Base-by-base conservation (phyloP, 2,329 filamentous ascomycete species). In the Talaromyces pinophilus region DNA sequence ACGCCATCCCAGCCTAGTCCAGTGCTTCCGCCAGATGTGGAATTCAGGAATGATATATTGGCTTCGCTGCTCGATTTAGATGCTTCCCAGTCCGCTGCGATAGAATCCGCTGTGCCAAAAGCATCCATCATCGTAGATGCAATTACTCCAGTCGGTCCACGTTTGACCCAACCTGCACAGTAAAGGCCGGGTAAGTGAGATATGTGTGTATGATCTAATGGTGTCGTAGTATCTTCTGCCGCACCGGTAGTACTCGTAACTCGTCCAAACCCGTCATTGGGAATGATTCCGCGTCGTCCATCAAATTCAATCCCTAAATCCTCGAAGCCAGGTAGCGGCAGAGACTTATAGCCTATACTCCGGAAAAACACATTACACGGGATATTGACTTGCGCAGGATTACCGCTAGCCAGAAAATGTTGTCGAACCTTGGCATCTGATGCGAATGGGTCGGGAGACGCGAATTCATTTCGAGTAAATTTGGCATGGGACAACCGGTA, bases 71-170 rank as follows among this genome's bases (percentile, higher is more conserved):
- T 68, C 17, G 67, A 63, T 57, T 68, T 67, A 48, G 73, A 67
- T 7, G 68, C 74, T 60, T 81, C 74, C 90, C 92, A 94, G 74
- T 99, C 95, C n/a, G 86, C 81, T 0, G 86, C 86, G 69, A 99
- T 91, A 2, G 90, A 88, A 75, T 97, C 93, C 0, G 89, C 95
- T 0, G 93, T 97, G 8, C 87, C 85, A 73, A 98, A 99, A 0
- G 95, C 94, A 76, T 99, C 95, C 67, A 90, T 87, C 92, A 99
- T 96, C 0, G 95, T 99, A 35, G 90, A 93, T 1, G 94, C 94
- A 76, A 99, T 99, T 3, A 98, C 93, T 2, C 95, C 95, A 0
- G 93, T 97, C 0, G 95, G 94, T 0, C 95, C 95, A 42, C 90
- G 87, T 81, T 98, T 98, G 10, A 97, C 93, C 95, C 95, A 99